Evolutionary conservation across 202 grass and related monocot genomes (phyloP).

Genomic region (Schoenoplectus triqueter): DNA sequence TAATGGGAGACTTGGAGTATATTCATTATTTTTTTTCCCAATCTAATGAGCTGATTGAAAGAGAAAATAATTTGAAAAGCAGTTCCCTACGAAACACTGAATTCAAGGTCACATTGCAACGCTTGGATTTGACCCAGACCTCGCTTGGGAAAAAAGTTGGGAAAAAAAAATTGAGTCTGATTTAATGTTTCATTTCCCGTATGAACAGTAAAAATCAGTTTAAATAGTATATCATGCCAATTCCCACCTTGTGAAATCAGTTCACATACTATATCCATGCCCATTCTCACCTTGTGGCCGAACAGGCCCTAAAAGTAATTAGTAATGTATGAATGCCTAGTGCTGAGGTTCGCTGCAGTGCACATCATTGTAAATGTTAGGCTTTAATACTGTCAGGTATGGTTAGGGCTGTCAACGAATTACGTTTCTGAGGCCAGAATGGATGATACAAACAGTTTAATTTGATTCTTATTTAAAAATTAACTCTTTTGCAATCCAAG

Average conservation of each 20-base stretch:
- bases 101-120: background rate
- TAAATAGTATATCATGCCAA: too few species aligned
- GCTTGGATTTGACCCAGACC: background rate
- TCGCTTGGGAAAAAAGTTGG: background rate
- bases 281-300: too few species aligned
- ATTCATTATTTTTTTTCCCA: background rate
- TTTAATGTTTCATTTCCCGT: too few species aligned
- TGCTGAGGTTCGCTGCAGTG: background rate
- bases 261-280: too few species aligned
- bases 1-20: background rate
- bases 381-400: too few species aligned
- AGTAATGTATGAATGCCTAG: background rate
- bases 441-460: background rate
- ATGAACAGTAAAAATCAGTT: too few species aligned
- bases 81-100: background rate
- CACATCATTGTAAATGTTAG: background rate
- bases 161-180: too few species aligned
- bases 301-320: background rate
- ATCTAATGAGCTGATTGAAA: background rate
- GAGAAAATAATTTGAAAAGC: background rate
- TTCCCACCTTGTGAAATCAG: too few species aligned
- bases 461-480: background rate
- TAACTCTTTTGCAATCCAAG: background rate
- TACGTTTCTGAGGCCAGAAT: background rate
- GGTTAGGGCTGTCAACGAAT: too few species aligned